These are phyloP conservation scores for Hyaloscypha finlandica DNA, from an alignment of 495 filamentous ascomycete genomes.

Conservation along the genomic window DNA sequence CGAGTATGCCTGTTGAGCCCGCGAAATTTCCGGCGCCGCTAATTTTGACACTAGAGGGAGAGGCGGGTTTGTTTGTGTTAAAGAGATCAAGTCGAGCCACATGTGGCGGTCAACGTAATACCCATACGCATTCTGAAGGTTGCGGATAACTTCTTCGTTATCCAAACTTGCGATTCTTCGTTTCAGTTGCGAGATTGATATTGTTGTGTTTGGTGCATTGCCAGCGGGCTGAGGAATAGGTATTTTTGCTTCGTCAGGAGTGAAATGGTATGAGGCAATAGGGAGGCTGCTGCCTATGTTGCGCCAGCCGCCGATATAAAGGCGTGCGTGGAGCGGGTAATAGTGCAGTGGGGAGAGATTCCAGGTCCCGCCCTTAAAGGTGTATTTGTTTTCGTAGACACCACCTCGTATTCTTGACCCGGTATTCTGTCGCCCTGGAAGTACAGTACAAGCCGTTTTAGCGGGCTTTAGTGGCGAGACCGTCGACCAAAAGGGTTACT, in stretches of 20 bases:
- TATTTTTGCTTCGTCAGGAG: background rate
- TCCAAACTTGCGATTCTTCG: too few species aligned
- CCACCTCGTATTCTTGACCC: conserved; percentile 3
- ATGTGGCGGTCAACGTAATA: conserved; percentile 12
- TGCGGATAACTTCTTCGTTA: conserved; percentile 2
- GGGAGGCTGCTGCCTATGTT: background rate
- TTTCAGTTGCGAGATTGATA: conserved; percentile 3
- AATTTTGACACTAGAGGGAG: conserved; percentile 5
- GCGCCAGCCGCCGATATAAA: conserved; percentile 8
- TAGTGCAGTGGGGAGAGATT: conserved; percentile 5
- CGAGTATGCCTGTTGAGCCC: background rate
- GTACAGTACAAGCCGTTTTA: conserved; percentile 2
- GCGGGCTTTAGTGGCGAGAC: background rate
- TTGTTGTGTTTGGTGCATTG: background rate
- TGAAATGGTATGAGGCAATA: conserved; percentile 9
- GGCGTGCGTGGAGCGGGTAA: background rate
- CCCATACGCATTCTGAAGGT: conserved; percentile 11
- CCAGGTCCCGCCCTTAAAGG: background rate
- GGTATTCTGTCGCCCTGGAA: background rate
- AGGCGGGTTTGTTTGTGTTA: background rate
- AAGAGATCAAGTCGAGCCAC: conserved; percentile 11
- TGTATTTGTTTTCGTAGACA: conserved; percentile 6
- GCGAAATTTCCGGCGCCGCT: background rate
- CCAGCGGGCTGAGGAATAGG: conserved; percentile 4
- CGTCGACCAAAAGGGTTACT: conserved; percentile 5